phyloP scores from a whole-genome alignment of 2,329 filamentous ascomycete species.

The Penicillium sp. region DNA sequence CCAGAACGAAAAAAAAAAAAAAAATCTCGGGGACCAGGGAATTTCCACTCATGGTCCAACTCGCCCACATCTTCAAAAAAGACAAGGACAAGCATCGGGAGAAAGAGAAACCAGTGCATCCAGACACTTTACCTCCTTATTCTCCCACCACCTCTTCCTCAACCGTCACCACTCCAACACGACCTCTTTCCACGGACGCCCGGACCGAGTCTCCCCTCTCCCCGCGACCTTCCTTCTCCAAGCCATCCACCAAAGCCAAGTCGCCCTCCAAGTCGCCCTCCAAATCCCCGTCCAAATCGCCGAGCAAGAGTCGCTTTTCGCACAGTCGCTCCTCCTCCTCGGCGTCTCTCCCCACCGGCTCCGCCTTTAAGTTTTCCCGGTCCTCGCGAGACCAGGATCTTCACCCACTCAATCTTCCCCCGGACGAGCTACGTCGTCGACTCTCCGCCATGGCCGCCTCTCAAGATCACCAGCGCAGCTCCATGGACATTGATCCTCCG shows the following conservation, averaged over 20 bases:
- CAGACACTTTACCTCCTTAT: background rate
- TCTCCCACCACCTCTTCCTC: background rate
- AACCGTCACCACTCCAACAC: background rate
- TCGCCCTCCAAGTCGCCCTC: constrained; percentile 15
- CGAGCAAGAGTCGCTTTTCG: constrained; percentile 20
- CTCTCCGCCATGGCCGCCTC: constrained; percentile 53
- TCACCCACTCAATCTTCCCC: constrained; percentile 84
- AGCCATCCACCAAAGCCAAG: constrained; percentile 14
- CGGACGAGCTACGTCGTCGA: constrained; percentile 73
- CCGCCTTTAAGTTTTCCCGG: constrained; percentile 33
- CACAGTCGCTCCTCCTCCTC: constrained; percentile 31
- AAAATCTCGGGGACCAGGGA: constrained; percentile 6
- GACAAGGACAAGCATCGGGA: constrained; percentile 19
- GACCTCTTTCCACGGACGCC: background rate
- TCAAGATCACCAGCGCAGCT: constrained; percentile 47
- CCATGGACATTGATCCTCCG: constrained; percentile 66
- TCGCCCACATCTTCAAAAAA: constrained; percentile 25
- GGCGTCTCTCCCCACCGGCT: constrained; percentile 22
- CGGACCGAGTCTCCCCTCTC: constrained; percentile 30
- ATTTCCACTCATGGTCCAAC: constrained; percentile 22
- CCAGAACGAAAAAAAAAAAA: constrained; percentile 4
- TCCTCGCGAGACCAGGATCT: constrained; percentile 51
- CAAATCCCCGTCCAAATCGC: constrained; percentile 16
- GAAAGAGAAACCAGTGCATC: constrained; percentile 7
- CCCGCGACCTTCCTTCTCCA: constrained; percentile 27